Conservation (phyloP, 768 basidiomycete species). For the Tremella yokohamensis region DNA sequence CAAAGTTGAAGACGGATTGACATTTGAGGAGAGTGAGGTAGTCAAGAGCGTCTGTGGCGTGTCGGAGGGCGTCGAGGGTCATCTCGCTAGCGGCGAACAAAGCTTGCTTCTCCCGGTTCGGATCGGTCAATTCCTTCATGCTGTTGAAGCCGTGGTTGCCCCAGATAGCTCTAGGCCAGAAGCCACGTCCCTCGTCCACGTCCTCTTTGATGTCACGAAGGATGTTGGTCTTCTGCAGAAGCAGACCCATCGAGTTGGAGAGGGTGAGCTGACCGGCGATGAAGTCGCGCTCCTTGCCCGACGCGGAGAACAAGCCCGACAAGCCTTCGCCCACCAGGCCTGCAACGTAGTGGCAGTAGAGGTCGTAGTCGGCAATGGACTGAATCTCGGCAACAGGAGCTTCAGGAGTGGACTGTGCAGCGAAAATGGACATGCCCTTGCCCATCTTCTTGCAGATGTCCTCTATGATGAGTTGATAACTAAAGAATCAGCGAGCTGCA, state of each 20-base stretch:
- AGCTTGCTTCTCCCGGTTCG: conserved; percentile 63
- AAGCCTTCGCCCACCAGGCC: conserved; percentile 96
- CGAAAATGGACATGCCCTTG: conserved; percentile 91
- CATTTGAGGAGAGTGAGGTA: conserved; percentile 81
- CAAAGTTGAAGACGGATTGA: conserved; percentile 92
- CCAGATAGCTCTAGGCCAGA: conserved; percentile 97
- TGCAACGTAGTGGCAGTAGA: conserved; percentile 98
- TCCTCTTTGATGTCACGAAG: conserved; percentile 94
- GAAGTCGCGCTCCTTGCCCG: conserved; percentile 72
- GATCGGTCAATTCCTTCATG: conserved; percentile 51
- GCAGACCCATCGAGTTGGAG: conserved; percentile 88
- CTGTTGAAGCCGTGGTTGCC: conserved; percentile 64
- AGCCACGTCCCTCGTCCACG: conserved; percentile 72
- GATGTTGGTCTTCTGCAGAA: conserved; percentile 98
- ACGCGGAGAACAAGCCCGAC: conserved; percentile 79
- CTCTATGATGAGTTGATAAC: conserved; percentile 72
- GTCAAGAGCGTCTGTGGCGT: conserved; percentile 79
- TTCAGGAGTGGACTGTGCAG: conserved; percentile 71
- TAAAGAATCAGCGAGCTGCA: conserved; percentile 12
- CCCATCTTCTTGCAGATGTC: conserved; percentile 85
- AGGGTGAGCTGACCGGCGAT: conserved; percentile 78
- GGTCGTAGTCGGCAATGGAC: conserved; percentile 79
- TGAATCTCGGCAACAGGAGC: conserved; percentile 60
- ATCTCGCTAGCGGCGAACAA: conserved; percentile 80
- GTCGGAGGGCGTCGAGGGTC: conserved; percentile 80